Conservation (phyloP, 768 basidiomycete genomes). For the Tulasnella sp. region DNA sequence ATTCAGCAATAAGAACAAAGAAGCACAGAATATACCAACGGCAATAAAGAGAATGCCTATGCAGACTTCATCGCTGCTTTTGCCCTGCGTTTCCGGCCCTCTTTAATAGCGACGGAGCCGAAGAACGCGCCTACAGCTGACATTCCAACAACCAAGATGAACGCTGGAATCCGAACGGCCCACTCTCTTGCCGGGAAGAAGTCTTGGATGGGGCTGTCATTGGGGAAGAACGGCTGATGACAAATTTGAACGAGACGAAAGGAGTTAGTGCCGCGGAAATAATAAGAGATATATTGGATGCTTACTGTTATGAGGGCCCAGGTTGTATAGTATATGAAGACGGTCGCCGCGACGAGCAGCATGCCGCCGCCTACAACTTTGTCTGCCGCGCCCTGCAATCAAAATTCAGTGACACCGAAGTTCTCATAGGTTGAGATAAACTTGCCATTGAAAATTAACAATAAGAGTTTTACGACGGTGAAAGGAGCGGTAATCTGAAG, state of each 20-base stretch:
- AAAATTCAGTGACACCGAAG: not conserved
- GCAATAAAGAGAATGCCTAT: not conserved
- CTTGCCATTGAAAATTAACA: constrained; percentile 12
- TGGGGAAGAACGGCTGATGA: constrained; percentile 75
- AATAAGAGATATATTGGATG: constrained; percentile 14
- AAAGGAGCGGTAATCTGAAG: not conserved
- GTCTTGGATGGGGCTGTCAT: constrained; percentile 63
- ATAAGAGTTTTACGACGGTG: not conserved
- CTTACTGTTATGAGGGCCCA: constrained; percentile 84
- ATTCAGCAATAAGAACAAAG: not conserved
- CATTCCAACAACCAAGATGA: constrained; percentile 75
- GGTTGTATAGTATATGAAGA: constrained; percentile 85
- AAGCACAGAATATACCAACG: not conserved
- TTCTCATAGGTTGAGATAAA: not conserved
- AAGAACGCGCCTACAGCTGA: constrained; percentile 76
- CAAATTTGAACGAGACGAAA: constrained; percentile 25
- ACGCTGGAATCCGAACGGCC: constrained; percentile 82
- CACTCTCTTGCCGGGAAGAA: constrained; percentile 89
- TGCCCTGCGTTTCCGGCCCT: constrained; percentile 63
- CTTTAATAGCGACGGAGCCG: constrained; percentile 68
- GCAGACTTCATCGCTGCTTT: constrained; percentile 48
- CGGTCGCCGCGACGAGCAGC: constrained; percentile 68
- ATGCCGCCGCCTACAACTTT: constrained; percentile 73
- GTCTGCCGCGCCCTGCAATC: constrained; percentile 67
- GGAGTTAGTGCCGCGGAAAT: constrained; percentile 22